Evolutionary conservation across 495 filamentous ascomycete species (phyloP).

Genomic region (Astrothelium subdiscretum): DNA sequence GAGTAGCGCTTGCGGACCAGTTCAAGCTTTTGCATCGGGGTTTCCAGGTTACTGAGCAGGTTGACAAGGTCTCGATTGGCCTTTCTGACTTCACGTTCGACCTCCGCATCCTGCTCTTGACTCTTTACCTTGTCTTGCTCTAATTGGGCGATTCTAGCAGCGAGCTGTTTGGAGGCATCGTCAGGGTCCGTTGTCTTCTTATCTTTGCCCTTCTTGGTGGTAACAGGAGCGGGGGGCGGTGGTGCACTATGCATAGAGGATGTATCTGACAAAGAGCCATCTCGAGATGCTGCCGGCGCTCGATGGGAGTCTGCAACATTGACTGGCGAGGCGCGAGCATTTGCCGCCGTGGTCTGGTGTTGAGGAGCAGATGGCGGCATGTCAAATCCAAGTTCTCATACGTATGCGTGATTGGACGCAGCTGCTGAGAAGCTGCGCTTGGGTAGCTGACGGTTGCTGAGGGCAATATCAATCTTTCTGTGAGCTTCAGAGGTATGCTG

Average conservation of each 20-base stretch:
- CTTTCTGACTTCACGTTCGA: constrained; percentile 83
- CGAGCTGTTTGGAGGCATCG: constrained; percentile 80
- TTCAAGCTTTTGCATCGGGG: constrained; percentile 63
- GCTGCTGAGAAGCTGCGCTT: neutral
- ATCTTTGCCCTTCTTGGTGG: constrained; percentile 42
- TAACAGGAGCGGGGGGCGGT: constrained; percentile 25
- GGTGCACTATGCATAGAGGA: constrained; percentile 11
- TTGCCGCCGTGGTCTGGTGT: neutral
- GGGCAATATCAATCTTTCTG: neutral
- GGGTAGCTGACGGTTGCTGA: neutral
- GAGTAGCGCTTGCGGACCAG: constrained; percentile 81
- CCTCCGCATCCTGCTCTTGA: constrained; percentile 91
- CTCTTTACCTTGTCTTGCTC: constrained; percentile 86
- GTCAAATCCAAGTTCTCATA: neutral
- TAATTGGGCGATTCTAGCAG: constrained; percentile 88
- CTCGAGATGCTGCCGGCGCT: neutral
- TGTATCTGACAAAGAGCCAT: neutral
- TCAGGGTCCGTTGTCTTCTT: constrained; percentile 52
- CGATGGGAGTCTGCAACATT: neutral
- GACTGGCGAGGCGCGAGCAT: neutral
- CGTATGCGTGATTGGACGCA: neutral
- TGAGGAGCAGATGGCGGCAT: neutral
- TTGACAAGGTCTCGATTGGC: constrained; percentile 80
- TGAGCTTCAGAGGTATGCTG: neutral
- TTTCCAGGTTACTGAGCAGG: constrained; percentile 69